Conservation (phyloP, 768 basidiomycete genomes). For the Panaeolus cyanescens region DNA sequence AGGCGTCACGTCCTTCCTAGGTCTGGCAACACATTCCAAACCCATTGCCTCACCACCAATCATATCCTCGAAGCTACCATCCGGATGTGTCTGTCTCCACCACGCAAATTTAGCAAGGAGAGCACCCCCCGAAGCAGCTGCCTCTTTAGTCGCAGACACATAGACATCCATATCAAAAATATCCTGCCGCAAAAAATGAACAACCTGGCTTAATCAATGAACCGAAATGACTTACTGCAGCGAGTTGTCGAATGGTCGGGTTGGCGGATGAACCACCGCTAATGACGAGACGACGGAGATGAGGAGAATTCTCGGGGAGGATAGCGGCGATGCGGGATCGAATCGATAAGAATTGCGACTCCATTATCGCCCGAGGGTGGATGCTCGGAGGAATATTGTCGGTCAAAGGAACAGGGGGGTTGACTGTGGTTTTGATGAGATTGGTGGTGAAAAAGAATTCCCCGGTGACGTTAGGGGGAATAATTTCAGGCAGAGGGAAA, state of each 20-base stretch:
- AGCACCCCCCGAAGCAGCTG: constrained; percentile 72
- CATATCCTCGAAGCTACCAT: constrained; percentile 69
- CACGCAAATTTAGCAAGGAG: constrained; percentile 71
- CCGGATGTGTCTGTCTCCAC: constrained; percentile 53
- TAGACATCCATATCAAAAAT: constrained; percentile 79
- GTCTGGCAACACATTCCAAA: constrained; percentile 64
- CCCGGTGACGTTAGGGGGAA: constrained; percentile 77
- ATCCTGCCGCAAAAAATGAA: constrained; percentile 39
- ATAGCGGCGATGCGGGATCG: constrained; percentile 70
- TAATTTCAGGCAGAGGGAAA: constrained; percentile 86
- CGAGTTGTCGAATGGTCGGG: constrained; percentile 68
- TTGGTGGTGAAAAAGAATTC: constrained; percentile 59
- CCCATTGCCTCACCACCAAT: constrained; percentile 48
- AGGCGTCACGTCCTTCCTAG: constrained; percentile 41
- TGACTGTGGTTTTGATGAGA: constrained; percentile 23
- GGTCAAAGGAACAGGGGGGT: constrained; percentile 23
- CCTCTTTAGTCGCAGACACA: constrained; percentile 66
- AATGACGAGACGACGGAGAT: constrained; percentile 67
- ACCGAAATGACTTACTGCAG: constrained; percentile 46
- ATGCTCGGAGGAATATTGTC: constrained; percentile 42
- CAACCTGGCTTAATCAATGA: not conserved
- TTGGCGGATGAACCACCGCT: constrained; percentile 83
- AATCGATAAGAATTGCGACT: constrained; percentile 86
- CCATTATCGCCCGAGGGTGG: constrained; percentile 78
- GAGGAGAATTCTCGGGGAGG: constrained; percentile 55